A percentile compares a stretch with the other conserved stretches of the same genome.
These are phyloP conservation scores for Crithidia expoeki DNA, from an alignment of 208 protist genomes.

Conservation along the genomic window DNA sequence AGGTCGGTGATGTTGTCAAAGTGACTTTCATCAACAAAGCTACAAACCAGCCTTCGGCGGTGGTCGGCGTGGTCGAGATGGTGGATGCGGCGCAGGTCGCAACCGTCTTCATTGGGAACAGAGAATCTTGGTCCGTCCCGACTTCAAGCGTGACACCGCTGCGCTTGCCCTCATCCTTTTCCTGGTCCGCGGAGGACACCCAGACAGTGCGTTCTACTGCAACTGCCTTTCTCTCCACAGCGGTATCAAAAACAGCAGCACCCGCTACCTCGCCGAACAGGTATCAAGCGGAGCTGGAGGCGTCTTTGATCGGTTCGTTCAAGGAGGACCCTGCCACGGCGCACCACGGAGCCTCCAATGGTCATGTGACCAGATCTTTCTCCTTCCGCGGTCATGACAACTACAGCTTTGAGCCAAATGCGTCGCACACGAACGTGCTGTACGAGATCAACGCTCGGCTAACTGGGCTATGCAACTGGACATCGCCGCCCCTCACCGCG, in stretches of 20 bases:
- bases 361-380: not conserved
- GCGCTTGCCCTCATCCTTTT: not conserved
- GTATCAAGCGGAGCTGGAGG: not conserved
- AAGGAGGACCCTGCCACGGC: not conserved
- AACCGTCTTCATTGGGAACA: constrained; percentile 11
- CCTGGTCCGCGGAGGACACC: constrained; percentile 4
- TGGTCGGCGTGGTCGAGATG: constrained; percentile 14
- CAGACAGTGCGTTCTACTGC: constrained; percentile 1
- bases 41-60: not conserved
- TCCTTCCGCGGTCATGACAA: constrained; percentile 7
- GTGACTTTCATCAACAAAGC: constrained; percentile 7
- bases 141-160: constrained; percentile 4
- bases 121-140: constrained; percentile 2
- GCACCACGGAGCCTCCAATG: not conserved
- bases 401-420: constrained; percentile 10
- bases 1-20: constrained; percentile 2
- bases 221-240: not conserved
- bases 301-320: not conserved
- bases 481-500: constrained; percentile 10
- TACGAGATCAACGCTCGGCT: constrained; percentile 20
- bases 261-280: not conserved
- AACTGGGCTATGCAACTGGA: constrained; percentile 19
- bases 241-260: not conserved
- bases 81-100: constrained; percentile 4
- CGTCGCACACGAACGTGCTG: constrained; percentile 11